Evolutionary conservation across 441 rosid genomes (phyloP).

Genomic region (Euphorbia schlechtendalii): DNA sequence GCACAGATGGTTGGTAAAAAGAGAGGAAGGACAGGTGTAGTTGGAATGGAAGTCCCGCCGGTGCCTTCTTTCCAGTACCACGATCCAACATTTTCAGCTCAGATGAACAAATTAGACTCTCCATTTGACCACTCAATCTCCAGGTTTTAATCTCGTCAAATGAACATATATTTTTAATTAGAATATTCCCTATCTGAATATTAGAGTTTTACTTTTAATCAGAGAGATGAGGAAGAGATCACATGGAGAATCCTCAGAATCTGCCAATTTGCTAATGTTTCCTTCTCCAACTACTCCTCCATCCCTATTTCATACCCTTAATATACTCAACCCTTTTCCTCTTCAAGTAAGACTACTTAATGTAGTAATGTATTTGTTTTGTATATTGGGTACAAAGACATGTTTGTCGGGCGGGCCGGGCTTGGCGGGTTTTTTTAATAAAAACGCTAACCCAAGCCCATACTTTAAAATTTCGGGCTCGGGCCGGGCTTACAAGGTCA

Average conservation of each 20-base stretch:
- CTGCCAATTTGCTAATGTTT: constrained; percentile 17
- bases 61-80: constrained; percentile 19
- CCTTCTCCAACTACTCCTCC: constrained; percentile 17
- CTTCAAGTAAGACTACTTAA: constrained; percentile 32
- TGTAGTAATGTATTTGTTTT: too few species aligned
- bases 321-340: constrained; percentile 12
- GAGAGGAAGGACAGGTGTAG: constrained; percentile 27
- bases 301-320: constrained; percentile 7
- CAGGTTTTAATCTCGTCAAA: too few species aligned
- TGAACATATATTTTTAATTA: too few species aligned
- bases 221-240: too few species aligned
- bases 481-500: too few species aligned
- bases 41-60: constrained; percentile 19
- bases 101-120: constrained; percentile 12
- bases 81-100: constrained; percentile 15
- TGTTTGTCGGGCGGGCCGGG: too few species aligned
- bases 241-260: not conserved
- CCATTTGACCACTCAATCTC: constrained; percentile 13
- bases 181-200: too few species aligned
- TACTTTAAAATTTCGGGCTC: too few species aligned
- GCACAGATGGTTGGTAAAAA: constrained; percentile 31
- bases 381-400: too few species aligned
- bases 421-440: too few species aligned
- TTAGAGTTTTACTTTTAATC: too few species aligned
- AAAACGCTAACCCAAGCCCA: too few species aligned